Base-by-base conservation (phyloP, 2,329 filamentous ascomycete genomes). In the Cordyceps militaris region DNA sequence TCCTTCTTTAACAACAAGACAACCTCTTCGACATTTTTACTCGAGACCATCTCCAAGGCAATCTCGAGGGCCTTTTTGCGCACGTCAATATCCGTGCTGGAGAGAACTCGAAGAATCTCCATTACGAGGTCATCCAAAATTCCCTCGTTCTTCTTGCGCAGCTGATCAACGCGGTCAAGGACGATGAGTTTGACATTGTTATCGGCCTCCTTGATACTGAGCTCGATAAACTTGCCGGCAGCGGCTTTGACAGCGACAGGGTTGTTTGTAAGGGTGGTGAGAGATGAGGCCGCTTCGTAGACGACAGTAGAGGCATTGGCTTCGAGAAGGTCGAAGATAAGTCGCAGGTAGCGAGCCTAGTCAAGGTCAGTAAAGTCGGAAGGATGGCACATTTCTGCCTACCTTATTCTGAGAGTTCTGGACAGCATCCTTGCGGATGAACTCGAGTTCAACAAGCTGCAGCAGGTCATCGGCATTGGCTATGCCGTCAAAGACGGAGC, bases 181-280 rank as follows among this genome's bases (percentile, higher is more conserved):
- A 99, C 94, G 65, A 99, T 99, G 47, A 99, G 85, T 77, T 99
- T 99, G 63, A 99, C 94, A 69, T 99, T 99, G 79, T 99, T 99
- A 72, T 99, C 94, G 0, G 94, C 87, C 74, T 97, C 94, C 75
- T 96, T 96, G 71, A 99, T 97, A 70, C 89, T 91, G 9, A 99
- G 80, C 73, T 99, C 94, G 63, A 97, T 96, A 71, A 99, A 94
- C 70, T 99, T 99, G 65, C 85, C 83, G 14, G 94, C 94, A 10
- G 94, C 94, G 26, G 94, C 94, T 76, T 97, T 99, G 60, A 99
- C 93, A 19, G 94, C 94, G 13, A 99, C 94, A 1, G 94, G 93
- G 74, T 99, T 99, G 73, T 84, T 95, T 21, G 94, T 99, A 55
- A 99, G 82, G 1, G 92, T 87, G 7, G 93, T 97, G 58, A 99